Base-by-base conservation (phyloP, 225 moss, liverwort and hornwort species). In the Polytrichum formosum region DNA sequence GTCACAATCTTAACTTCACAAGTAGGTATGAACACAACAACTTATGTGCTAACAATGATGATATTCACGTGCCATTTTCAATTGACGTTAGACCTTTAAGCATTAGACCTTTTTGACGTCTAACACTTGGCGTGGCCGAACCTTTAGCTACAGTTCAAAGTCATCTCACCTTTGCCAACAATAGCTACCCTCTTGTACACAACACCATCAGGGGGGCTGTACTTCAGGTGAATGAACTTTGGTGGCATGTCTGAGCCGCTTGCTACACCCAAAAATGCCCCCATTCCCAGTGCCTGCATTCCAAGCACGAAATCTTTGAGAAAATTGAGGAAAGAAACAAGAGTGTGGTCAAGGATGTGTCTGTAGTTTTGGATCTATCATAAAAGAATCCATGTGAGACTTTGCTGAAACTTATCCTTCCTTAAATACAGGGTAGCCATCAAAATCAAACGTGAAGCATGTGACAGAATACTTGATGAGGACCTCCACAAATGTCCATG, bases 161-260 rank as follows among this genome's bases (percentile, higher is more conserved):
- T 10, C 71, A 65, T 73, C 60, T 26, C 69, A 85, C 88, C 88
- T 80, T 88, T 86, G 27, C 88, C 88, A 64, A 88, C 88, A 78
- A 88, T 88, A 18, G 88, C 88, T 58, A 88, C 85, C 74, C 82
- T 88, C 82, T 85, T 88, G 74, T 88, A 80, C 59, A 88, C 85
- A 60, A 82, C 68, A 46, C 85, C 83, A 67, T 85, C 85, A 63
- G 80, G 85, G 30, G 88, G 88, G 54, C 69, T 64, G 64, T 83
- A 89, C 62, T 83, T 86, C 66, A 89, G 69, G 72, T 89, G 88
- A 35, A 86, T 81, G 65, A 89, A 86, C 69, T 89, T 89, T 21
- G 88, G 88, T 60, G 78, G 70, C 53, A 78, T 75, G 66, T 83
- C 85, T 18, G 88, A 89, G 54, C 81, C 88, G 70, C 67, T 83